phyloP scores from a whole-genome alignment of 2,329 filamentous ascomycete species.

The Clarireedia homoeocarpa region DNA sequence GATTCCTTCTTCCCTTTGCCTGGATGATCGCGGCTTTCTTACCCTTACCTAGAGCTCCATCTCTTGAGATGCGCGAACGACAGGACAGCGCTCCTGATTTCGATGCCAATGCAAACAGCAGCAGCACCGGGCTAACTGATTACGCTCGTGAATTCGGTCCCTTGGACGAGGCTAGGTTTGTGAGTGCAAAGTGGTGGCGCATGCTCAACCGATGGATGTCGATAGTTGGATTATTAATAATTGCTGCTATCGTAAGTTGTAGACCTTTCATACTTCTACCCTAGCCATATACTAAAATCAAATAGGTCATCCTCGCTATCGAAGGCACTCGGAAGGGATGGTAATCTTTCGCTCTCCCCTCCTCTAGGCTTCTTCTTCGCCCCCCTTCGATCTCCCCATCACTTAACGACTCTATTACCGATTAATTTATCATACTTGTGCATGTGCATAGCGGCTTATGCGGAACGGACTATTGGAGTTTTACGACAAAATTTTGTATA shows the following conservation, averaged over 20 bases:
- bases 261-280: background rate
- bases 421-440: too few species aligned
- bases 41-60: constrained; percentile 56
- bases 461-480: background rate
- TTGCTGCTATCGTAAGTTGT: constrained; percentile 44
- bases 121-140: constrained; percentile 19
- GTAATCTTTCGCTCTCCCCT: constrained; percentile 4
- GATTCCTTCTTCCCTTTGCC: constrained; percentile 71
- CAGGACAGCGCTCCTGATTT: constrained; percentile 27
- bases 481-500: background rate
- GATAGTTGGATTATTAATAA: constrained; percentile 45
- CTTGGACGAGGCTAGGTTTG: constrained; percentile 30
- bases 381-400: background rate
- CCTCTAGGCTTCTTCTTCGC: background rate
- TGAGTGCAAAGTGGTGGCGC: constrained; percentile 59
- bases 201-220: constrained; percentile 55
- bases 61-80: constrained; percentile 42
- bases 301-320: constrained; percentile 24
- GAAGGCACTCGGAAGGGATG: constrained; percentile 20
- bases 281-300: background rate
- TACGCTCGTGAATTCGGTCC: constrained; percentile 24
- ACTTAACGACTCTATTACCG: background rate
- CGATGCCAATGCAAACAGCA: constrained; percentile 9
- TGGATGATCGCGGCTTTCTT: constrained; percentile 76
- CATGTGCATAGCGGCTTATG: background rate